Evolutionary conservation across 2,329 filamentous ascomycete species (phyloP).

Genomic region (Chaetomium strumarium): DNA sequence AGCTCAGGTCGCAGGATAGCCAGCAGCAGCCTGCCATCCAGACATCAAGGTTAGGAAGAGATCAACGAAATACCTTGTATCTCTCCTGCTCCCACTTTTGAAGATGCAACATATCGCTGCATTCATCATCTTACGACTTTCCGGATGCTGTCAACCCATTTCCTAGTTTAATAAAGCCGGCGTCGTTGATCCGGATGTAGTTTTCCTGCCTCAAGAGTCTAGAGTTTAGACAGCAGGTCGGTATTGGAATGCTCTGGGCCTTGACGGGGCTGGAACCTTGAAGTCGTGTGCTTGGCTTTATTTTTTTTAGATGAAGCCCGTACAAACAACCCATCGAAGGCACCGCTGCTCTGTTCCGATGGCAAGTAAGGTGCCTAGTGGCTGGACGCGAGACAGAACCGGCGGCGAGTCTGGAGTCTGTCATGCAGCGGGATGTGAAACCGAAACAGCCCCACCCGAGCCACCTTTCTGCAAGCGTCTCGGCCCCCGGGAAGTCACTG

Average conservation of each 20-base stretch:
- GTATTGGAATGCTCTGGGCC: background rate
- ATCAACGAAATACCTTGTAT: background rate
- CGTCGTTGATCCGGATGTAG: background rate
- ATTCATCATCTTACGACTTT: no score
- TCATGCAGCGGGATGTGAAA: slow-evolving; percentile 13
- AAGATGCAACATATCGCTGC: background rate
- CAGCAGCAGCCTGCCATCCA: background rate
- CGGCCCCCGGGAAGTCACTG: no score
- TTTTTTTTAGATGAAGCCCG: no score
- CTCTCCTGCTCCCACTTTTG: background rate
- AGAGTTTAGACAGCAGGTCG: background rate
- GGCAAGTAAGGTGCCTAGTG: no score
- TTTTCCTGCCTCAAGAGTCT: no score
- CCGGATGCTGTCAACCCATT: no score
- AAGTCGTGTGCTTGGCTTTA: no score
- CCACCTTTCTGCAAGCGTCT: slow-evolving; percentile 13
- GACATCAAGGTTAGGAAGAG: background rate
- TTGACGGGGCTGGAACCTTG: no score
- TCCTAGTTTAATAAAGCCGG: background rate
- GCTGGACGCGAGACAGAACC: background rate
- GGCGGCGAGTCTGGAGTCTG: background rate
- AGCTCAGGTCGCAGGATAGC: background rate
- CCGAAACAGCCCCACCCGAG: no score
- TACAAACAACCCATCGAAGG: no score
- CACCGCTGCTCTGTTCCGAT: no score